Conservation (phyloP, 768 basidiomycete genomes). For the Pleurotus giganteus region DNA sequence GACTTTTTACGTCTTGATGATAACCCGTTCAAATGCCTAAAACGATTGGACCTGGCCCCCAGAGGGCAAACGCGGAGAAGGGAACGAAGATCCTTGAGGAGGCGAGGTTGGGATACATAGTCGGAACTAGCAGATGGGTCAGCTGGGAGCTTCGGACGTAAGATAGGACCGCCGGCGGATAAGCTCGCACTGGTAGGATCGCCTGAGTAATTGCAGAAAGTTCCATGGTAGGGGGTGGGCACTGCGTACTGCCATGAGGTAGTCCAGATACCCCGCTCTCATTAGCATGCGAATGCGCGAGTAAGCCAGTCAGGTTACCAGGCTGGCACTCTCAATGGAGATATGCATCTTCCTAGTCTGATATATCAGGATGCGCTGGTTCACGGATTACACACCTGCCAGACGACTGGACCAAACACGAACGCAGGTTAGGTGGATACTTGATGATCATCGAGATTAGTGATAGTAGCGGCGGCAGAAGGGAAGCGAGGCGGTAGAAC, state of each 20-base stretch:
- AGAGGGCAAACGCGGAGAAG: background rate
- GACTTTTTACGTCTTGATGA: conserved; percentile 4
- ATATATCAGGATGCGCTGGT: too few species aligned
- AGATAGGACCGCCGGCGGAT: background rate
- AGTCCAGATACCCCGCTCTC: background rate
- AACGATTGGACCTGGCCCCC: background rate
- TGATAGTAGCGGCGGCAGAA: conserved; percentile 6
- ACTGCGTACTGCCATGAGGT: background rate
- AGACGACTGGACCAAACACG: background rate
- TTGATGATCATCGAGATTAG: conserved; percentile 1
- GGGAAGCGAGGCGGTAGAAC: conserved; percentile 9
- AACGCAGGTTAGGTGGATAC: background rate
- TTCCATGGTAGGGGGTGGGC: background rate
- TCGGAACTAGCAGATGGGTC: conserved; percentile 1
- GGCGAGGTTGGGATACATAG: conserved; percentile 1
- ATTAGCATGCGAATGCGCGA: background rate
- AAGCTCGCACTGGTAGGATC: background rate
- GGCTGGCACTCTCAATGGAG: background rate
- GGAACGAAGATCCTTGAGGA: background rate
- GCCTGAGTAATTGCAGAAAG: background rate
- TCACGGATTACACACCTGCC: background rate
- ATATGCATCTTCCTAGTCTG: background rate
- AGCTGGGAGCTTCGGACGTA: background rate
- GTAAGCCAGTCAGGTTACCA: background rate
- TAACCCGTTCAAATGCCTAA: background rate